phyloP scores from a whole-genome alignment of 1,284 basidiomycete genomes.

The Melampsora abietis-canadensis region DNA sequence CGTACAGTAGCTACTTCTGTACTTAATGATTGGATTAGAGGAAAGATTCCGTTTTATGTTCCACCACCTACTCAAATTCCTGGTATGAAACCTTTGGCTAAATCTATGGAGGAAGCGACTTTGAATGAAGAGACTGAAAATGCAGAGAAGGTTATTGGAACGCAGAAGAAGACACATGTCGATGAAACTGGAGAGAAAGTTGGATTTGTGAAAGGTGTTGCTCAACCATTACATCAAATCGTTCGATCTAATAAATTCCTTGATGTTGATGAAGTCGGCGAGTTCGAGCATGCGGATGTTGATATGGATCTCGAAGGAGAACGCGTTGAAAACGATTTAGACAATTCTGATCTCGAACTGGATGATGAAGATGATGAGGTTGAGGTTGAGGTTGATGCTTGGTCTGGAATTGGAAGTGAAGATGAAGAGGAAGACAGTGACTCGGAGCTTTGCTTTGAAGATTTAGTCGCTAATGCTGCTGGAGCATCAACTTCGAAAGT shows the following conservation, averaged over 20 bases:
- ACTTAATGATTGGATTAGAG: conserved; percentile 94
- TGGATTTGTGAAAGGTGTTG: conserved; percentile 59
- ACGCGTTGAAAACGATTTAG: conserved; percentile 51
- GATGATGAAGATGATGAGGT: conserved; percentile 9
- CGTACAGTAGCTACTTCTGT: conserved; percentile 93
- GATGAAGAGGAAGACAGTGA: conserved; percentile 25
- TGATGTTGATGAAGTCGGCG: conserved; percentile 52
- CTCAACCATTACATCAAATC: conserved; percentile 61
- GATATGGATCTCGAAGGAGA: conserved; percentile 58
- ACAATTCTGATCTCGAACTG: conserved; percentile 8
- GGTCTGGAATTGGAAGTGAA: conserved; percentile 43
- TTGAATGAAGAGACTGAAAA: conserved; percentile 49
- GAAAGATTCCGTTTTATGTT: conserved; percentile 86
- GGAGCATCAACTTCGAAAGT: background rate
- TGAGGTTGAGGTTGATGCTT: conserved; percentile 23
- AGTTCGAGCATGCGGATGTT: conserved; percentile 56
- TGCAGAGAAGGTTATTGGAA: background rate
- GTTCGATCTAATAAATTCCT: conserved; percentile 62
- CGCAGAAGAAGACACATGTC: conserved; percentile 46
- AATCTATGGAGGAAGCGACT: conserved; percentile 45
- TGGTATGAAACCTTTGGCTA: conserved; percentile 38
- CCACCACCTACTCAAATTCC: conserved; percentile 60
- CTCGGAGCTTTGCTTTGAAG: conserved; percentile 40
- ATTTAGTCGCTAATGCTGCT: conserved; percentile 7
- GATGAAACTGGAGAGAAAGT: conserved; percentile 49